Evolutionary conservation across 202 grass and related monocot genomes (phyloP).

Genomic region (Carex arenaria): DNA sequence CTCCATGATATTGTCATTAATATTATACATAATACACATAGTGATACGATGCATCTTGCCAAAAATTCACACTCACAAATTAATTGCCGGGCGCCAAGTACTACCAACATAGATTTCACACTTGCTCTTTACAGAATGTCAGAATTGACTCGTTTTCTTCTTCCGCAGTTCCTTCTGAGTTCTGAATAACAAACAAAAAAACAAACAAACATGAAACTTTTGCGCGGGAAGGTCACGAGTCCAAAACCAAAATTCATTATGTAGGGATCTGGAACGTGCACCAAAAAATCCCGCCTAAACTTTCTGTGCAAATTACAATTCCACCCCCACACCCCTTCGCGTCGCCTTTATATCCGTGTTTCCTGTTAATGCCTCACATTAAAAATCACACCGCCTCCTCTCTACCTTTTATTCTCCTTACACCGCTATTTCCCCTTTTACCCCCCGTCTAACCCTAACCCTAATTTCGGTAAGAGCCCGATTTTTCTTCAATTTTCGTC

Average conservation of each 20-base stretch:
- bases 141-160: not conserved
- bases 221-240: not conserved
- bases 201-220: not conserved
- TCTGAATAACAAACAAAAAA: not conserved
- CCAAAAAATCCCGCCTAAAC: slow-evolving; percentile 38
- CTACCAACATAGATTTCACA: not conserved
- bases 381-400: slow-evolving; percentile 23
- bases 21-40: too few relatives aligned
- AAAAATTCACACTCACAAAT: too few relatives aligned
- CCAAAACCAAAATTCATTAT: not conserved
- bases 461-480: slow-evolving; percentile 13
- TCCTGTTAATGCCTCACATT: slow-evolving; percentile 6
- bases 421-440: slow-evolving; percentile 10
- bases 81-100: not conserved
- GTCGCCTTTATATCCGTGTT: slow-evolving; percentile 27
- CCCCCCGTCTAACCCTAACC: slow-evolving; percentile 36
- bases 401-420: not conserved
- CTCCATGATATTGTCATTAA: too few relatives aligned
- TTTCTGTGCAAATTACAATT: slow-evolving; percentile 22
- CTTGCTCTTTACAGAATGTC: not conserved
- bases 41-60: too few relatives aligned
- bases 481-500: not conserved
- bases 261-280: not conserved
- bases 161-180: not conserved
- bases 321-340: slow-evolving; percentile 33